phyloP scores from a whole-genome alignment of 352 stramenopile genomes.

The Phytophthora cactorum region DNA sequence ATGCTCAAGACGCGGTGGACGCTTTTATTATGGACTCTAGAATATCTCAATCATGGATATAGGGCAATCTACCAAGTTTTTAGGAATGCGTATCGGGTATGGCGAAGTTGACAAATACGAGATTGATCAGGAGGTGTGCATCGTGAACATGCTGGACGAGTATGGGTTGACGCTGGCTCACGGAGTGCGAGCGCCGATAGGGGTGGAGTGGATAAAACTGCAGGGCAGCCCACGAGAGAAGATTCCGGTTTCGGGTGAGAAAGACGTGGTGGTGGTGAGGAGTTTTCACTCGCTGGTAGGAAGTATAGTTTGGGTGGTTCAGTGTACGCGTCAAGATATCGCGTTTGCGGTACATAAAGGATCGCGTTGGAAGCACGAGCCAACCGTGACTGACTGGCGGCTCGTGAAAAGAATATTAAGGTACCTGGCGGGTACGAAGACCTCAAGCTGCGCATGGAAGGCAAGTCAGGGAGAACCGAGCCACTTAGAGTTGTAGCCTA shows the following conservation, averaged over 20 bases:
- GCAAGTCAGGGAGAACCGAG: not conserved
- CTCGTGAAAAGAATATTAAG: not conserved
- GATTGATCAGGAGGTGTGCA: constrained; percentile 24
- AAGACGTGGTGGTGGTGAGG: not conserved
- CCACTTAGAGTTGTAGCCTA: not conserved
- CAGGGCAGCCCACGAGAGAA: not conserved
- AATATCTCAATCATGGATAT: constrained; percentile 36
- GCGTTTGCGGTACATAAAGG: not conserved
- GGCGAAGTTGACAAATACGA: constrained; percentile 3
- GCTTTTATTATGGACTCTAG: not conserved
- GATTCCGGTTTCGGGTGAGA: not conserved
- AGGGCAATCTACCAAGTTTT: constrained; percentile 24
- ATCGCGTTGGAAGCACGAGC: not conserved
- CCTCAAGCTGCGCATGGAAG: not conserved
- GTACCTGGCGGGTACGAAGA: not conserved
- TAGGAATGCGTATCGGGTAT: constrained; percentile 34
- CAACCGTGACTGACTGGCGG: not conserved
- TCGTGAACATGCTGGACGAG: constrained; percentile 18
- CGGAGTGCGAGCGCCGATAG: constrained; percentile 17
- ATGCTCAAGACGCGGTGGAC: not conserved
- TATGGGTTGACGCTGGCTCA: constrained; percentile 19
- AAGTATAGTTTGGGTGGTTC: not conserved
- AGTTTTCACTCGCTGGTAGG: not conserved
- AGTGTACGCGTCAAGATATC: not conserved
- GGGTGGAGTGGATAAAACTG: not conserved